Percentiles rank a stretch among this genome's conserved stretches.
Evolutionary conservation across 805 yeast genomes (phyloP).

Genomic region (Suhomyces sp.): DNA sequence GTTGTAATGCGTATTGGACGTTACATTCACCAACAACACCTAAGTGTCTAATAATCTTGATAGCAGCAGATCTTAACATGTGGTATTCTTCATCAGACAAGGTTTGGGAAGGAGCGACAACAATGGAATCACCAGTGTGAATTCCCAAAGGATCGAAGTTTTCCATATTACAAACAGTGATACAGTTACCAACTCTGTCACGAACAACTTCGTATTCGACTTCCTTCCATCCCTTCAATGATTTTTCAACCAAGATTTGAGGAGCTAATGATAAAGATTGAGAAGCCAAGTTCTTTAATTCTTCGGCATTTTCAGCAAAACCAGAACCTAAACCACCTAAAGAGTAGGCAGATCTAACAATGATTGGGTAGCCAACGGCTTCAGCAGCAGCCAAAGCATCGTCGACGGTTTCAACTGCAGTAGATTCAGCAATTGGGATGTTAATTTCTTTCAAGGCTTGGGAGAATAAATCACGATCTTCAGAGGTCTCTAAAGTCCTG

Average conservation of each 20-base stretch:
- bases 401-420: conserved; percentile 91
- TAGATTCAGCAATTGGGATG: conserved; percentile 95
- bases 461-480: conserved; percentile 95
- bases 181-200: conserved; percentile 94
- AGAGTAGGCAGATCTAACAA: conserved; percentile 96
- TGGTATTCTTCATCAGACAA: conserved; percentile 95
- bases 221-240: conserved; percentile 98
- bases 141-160: conserved; percentile 97
- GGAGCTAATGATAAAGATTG: conserved; percentile 90
- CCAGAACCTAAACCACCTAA: conserved; percentile 98
- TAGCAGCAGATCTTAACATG: conserved; percentile 97
- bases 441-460: conserved; percentile 92
- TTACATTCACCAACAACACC: conserved; percentile 99
- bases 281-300: conserved; percentile 82
- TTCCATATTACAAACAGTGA: conserved; percentile 99
- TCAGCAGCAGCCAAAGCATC: conserved; percentile 92
- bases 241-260: conserved; percentile 93
- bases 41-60: conserved; percentile 93
- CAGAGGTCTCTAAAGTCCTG: conserved; percentile 91
- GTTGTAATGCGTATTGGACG: conserved; percentile 94
- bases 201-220: conserved; percentile 98
- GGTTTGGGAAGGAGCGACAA: conserved; percentile 98
- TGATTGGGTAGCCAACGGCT: conserved; percentile 88
- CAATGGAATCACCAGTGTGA: conserved; percentile 98
- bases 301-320: conserved; percentile 80